Evolutionary conservation across 1,139 yeast genomes (phyloP), one percentile per base, ranked within the genome.

Genomic region (Yamadazyma blattariae): DNA sequence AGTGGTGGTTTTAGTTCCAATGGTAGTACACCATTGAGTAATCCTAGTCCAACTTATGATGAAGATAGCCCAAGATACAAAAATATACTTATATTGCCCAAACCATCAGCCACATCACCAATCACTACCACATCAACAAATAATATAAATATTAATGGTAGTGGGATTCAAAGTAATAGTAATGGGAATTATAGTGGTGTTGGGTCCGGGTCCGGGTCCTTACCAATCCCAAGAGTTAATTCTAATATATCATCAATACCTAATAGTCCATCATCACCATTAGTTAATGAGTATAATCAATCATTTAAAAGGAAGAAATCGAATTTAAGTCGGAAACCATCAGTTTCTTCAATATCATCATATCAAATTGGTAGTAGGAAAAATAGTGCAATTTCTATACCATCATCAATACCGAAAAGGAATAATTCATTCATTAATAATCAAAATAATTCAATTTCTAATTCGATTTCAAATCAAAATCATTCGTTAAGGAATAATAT

Each of bases 261-360:
- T 5, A 44, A 41, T 35, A 45, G 47, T 33, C 52, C 55, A 30
- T 47, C 50, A 2, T 54, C 64, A 4, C 65, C 68, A 11, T 23
- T 33, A 29, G 26, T 30, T n/a, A 40, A 35, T 34, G 53, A 48
- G 35, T 44, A 50, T 23, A 57, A 54, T 40, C 67, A 61, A 46
- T 67, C 56, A 36, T 67, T 67, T 45, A 70, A 70, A 50, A 46
- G 76, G 23, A 68, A 68, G 42, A 69, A 67, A 52, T 61, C 71
- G 0, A 74, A 68, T 32, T 36, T 46, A 12, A 39, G 44, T 25
- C 38, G 48, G 29, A 42, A 40, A 34, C 39, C 42, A 4, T 42
- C 47, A 7, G 34, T 39, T 16, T 40, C 54, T 13, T 43, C 53
- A 5, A 36, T 47, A n/a, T 42, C 48, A 14, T 40, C 48, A 6